Conservation (phyloP, 2,329 filamentous ascomycete species). For the Curvularia spicifera region DNA sequence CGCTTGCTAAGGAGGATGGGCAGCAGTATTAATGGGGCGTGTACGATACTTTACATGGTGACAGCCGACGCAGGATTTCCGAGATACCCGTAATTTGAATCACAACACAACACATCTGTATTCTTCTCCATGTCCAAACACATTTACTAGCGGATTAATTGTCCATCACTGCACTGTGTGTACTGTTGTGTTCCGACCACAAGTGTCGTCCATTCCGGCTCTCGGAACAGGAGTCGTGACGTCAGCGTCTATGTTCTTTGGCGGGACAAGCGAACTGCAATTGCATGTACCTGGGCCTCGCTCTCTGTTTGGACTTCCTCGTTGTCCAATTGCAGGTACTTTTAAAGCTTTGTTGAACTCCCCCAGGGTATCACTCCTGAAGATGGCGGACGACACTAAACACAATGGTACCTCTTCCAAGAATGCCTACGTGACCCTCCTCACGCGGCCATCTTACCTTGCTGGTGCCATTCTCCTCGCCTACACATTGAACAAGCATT, state of each 20-base stretch:
- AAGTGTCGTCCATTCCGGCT: conserved; percentile 7
- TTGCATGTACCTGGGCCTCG: background rate
- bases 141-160: background rate
- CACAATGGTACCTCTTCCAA: background rate
- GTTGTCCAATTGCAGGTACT: background rate
- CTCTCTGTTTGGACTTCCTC: background rate
- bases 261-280: conserved; percentile 5
- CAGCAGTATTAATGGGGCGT: conserved; percentile 24
- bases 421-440: conserved; percentile 58
- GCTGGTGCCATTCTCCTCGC: conserved; percentile 60
- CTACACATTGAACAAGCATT: conserved; percentile 56
- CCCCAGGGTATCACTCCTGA: background rate
- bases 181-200: conserved; percentile 1
- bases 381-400: conserved; percentile 17
- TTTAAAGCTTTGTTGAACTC: background rate
- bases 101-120: background rate
- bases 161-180: background rate
- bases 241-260: conserved; percentile 20
- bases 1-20: conserved; percentile 56
- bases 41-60: conserved; percentile 1
- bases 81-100: conserved; percentile 32
- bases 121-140: background rate
- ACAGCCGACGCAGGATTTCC: conserved; percentile 11
- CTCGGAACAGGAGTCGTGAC: conserved; percentile 30
- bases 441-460: conserved; percentile 60